Base-by-base conservation (phyloP, 257 asterid genomes). In the Nicotiana otophora region DNA sequence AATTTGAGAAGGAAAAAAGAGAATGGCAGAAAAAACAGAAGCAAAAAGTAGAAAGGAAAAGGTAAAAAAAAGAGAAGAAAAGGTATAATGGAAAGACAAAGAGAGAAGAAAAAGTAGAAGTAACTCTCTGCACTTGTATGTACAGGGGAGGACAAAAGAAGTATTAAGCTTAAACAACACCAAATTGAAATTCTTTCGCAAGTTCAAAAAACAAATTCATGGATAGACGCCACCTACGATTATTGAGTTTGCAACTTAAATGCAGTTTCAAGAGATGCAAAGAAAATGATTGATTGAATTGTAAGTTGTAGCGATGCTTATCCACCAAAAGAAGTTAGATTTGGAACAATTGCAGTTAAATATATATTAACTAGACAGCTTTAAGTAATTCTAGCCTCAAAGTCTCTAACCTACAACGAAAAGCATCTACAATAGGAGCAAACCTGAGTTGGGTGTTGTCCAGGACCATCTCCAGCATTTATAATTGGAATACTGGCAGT, bases 391-490 rank as follows among this genome's bases (percentile, higher is more conserved):
- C 28, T 19, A n/a, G 65, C 11, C 65, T 60, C 66, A 60, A 60
- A 54, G 14, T n/a, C 66, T 2, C 30, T n/a, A 26, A 2, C 64
- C 10, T 58, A 80, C 51, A 39, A 58, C 2, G 4, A 16, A 20
- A 39, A 79, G 46, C 20, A 39, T 34, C 46, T 34, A 66, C 51
- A 63, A 77, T 31, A 28, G 58, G 39, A n/a, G 68, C 76, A 84
- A 63, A 95, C 99, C 98, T 94, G 98, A 61, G 99, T 92, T 26
- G 98, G 98, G 88, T 96, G 99, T 84, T 96, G 98, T 19, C 99
- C 98, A 15, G 98, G 98, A 79, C 99, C 98, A 89, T 96, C 99
- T 83, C 98, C 99, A 19, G 98, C 99, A 90, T 96, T 96, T 81
- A 96, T 92, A 84, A 96, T 84, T 0, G 99, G 99, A 85, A 94